Base-by-base conservation (phyloP, 805 yeast genomes). In the Candida oleophila region DNA sequence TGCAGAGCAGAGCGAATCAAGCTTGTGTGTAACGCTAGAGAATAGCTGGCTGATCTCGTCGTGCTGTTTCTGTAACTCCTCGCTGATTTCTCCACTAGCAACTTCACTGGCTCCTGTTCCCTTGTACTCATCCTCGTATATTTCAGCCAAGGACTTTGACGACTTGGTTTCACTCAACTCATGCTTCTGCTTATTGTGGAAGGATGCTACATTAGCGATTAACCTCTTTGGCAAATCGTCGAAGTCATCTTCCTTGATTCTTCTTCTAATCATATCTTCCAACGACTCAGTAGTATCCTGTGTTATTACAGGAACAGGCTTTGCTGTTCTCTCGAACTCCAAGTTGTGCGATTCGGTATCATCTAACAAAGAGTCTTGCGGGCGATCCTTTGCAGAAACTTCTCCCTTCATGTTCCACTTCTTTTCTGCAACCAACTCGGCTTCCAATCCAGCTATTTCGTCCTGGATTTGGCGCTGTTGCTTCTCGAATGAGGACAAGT, bases 371-470 rank as follows among this genome's bases (percentile, higher is more conserved):
- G 97, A 85, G 69, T 94, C 97, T 38, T 74, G 73, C 5, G 96
- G 96, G 61, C 99, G 78, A 54, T 85, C 86, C 51, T 78, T 81
- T 1, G 90, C 87, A 48, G 79, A 78, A 1, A 89, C 90, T 68
- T 94, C 99, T 68, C 99, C 99, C 57, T 83, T 86, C 80, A 92
- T 77, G 5, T 96, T 82, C 99, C 99, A 92, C 57, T 82, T 83
- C 70, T 94, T 92, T 48, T 86, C 92, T 3, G 91, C 94, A 25
- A 92, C 83, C 15, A 94, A 84, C 62, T 91, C 97, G 39, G 82
- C 81, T 67, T 92, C 99, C 42, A 91, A 73, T 55, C 78, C 75
- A 32, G 78, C 78, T 50, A 94, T 94, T 65, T 94, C 96, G 32
- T 78, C 75, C 57, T 84, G 87, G 21, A 94, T 73, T 49, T 80